Percentiles rank a stretch among this genome's conserved stretches.
These are phyloP conservation scores for Isatis tinctoria DNA, from an alignment of 345 rosid species.

Conservation along the genomic window DNA sequence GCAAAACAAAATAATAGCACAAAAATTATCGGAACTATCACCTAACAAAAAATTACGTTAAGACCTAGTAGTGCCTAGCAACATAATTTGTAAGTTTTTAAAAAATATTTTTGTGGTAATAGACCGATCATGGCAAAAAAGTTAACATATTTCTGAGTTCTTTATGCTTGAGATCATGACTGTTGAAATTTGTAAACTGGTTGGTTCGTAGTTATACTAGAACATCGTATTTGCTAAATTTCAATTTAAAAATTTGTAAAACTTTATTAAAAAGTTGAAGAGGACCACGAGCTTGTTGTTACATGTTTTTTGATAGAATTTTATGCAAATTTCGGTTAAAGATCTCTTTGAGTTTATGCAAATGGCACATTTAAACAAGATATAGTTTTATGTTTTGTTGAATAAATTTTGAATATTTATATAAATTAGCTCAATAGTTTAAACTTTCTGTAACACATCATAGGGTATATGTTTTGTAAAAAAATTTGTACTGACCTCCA, in stretches of 20 bases:
- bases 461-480: no score
- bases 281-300: no score
- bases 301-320: no score
- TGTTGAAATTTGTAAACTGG: not conserved
- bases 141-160: not conserved
- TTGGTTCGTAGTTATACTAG: no score
- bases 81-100: not conserved
- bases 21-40: not conserved
- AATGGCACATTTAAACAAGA: no score
- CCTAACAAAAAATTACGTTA: not conserved
- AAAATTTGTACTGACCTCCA: not conserved
- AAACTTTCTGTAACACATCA: not conserved
- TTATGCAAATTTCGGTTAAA: no score
- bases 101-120: not conserved
- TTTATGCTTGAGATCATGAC: not conserved
- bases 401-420: not conserved
- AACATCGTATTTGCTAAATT: no score
- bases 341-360: not conserved
- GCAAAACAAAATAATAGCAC: no score
- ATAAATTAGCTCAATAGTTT: no score
- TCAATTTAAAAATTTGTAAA: no score
- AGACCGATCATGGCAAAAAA: not conserved
- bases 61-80: not conserved
- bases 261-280: no score
- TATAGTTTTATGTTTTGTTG: not conserved